Percentiles rank a stretch among this genome's conserved stretches.
These are phyloP conservation scores for Geum urbanum DNA, from an alignment of 306 rosid species.

Conservation along the genomic window DNA sequence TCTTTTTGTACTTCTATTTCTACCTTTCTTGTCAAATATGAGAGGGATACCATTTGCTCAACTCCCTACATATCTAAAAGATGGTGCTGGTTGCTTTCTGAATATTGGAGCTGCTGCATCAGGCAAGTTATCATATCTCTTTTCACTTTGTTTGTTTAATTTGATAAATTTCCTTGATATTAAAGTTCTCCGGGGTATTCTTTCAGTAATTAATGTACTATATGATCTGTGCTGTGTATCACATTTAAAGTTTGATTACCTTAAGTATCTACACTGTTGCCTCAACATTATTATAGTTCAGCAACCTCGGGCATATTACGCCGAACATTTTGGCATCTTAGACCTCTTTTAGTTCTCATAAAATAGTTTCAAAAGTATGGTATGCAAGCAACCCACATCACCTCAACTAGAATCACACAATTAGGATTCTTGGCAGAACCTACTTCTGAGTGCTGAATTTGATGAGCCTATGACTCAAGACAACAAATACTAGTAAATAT, in stretches of 20 bases:
- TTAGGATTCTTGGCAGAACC: background rate
- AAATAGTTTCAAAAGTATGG: background rate
- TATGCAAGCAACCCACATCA: background rate
- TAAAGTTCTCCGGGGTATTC: background rate
- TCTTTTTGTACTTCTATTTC: constrained; percentile 63
- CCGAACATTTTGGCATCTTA: background rate
- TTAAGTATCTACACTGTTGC: background rate
- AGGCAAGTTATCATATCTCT: constrained; percentile 35
- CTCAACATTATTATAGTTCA: background rate
- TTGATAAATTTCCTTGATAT: background rate
- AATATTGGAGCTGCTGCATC: constrained; percentile 45
- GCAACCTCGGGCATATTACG: too few relatives aligned
- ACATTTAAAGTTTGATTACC: background rate
- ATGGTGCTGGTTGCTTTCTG: constrained; percentile 74
- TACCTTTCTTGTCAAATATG: constrained; percentile 68
- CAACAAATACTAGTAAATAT: background rate
- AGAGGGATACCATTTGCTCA: constrained; percentile 66
- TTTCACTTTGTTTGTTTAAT: background rate
- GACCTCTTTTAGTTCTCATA: background rate
- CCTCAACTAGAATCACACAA: background rate
- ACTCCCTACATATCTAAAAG: constrained; percentile 74
- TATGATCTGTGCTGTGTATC: background rate
- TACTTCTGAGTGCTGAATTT: background rate
- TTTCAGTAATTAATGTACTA: background rate
- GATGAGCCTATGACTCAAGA: background rate